Evolutionary conservation across 129 eudicot genomes (phyloP), one percentile per base, ranked within the genome.

Genomic region (Arctium lappa): DNA sequence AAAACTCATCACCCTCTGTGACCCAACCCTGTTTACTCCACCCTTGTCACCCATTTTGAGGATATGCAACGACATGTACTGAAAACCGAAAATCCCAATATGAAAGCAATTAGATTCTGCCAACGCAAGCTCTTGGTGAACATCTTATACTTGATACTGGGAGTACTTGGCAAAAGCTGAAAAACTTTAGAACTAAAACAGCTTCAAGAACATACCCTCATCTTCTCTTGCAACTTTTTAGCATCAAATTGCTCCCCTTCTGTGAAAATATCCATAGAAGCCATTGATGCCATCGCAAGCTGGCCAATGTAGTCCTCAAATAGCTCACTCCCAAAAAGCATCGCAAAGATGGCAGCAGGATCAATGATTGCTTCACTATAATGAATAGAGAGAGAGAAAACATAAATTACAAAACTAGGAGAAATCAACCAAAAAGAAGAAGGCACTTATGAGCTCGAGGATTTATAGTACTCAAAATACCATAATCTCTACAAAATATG

Each of bases 221-320:
- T 93, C 83, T 93, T 93, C 81, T 95, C 97, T 82, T 93, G 99
- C 86, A 95, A 80, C 89, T 91, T 95, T 88, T 90, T 93, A 50
- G 92, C 83, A 91, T 95, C 97, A 87, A 93, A 75, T 62, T 85
- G 91, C 83, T 95, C 97, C 2, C 94, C 89, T 79, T 95, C 99
- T 76, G 90, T 75, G 90, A 87, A 91, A 72, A 93, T 86, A 86
- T 95, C 98, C 87, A 93, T 32, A 32, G 99, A 95, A 85, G 99
- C 99, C 97, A 95, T 93, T 73, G 99, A 95, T 82, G 99, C 99
- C 98, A 95, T 93, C 22, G 99, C 98, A 72, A 93, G 94, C 86
- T 95, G 97, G 68, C 99, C 98, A 56, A 95, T 93, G 87, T 95
- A 93, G 77, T 95, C 99, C 86, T 95, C 98, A 79, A 95, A 95